Conservation (phyloP, 2,329 filamentous ascomycete genomes). For the Penicillium hordei region DNA sequence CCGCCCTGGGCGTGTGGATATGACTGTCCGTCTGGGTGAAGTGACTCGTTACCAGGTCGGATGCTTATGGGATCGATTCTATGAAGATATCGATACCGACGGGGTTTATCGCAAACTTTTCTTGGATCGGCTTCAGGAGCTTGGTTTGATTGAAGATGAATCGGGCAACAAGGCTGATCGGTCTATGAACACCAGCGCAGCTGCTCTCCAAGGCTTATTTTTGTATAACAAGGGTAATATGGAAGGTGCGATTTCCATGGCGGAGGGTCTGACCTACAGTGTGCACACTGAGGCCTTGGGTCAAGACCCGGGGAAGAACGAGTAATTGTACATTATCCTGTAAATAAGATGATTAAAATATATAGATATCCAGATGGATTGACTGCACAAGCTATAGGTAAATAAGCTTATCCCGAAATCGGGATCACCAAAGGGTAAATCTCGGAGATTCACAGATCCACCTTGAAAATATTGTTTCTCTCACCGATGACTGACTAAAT, state of each 20-base stretch:
- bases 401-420: constrained; percentile 6
- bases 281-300: constrained; percentile 33
- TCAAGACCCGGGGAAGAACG: constrained; percentile 13
- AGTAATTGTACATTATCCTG: constrained; percentile 26
- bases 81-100: constrained; percentile 72
- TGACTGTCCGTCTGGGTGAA: constrained; percentile 87
- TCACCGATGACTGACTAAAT: constrained; percentile 16
- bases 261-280: constrained; percentile 50
- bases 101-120: constrained; percentile 67
- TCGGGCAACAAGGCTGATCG: constrained; percentile 49
- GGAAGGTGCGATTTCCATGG: constrained; percentile 80
- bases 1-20: constrained; percentile 86
- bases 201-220: constrained; percentile 90
- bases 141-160: constrained; percentile 67
- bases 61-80: constrained; percentile 93
- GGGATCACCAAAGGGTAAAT: constrained; percentile 17
- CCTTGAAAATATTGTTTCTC: neutral
- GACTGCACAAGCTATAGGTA: neutral
- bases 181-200: constrained; percentile 70
- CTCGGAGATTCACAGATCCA: constrained; percentile 20
- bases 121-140: constrained; percentile 64
- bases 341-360: constrained; percentile 24
- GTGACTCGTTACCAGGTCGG: constrained; percentile 81
- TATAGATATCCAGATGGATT: constrained; percentile 10
- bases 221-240: constrained; percentile 92